phyloP scores from a whole-genome alignment of 176 grass and related monocot genomes.

The Aegilops bicornis region DNA sequence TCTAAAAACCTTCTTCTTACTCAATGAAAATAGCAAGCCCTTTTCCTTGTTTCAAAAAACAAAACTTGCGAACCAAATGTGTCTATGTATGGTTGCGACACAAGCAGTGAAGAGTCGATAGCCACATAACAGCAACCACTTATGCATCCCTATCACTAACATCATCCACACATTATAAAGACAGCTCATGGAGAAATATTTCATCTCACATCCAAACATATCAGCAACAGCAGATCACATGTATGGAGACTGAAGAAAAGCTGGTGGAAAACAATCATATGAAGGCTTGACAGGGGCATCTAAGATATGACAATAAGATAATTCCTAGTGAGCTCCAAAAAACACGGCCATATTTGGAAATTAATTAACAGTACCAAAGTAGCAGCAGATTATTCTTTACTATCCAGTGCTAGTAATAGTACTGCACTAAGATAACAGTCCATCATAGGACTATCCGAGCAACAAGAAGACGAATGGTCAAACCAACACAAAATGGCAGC shows the following conservation, averaged over 20 bases:
- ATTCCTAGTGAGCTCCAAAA: constrained; percentile 7
- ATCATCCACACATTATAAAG: not conserved
- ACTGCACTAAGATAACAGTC: constrained; percentile 20
- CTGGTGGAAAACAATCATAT: not conserved
- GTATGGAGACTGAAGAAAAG: not conserved
- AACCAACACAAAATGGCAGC: constrained; percentile 29
- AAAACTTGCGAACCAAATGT: no score
- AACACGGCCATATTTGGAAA: constrained; percentile 23
- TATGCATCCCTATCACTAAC: not conserved
- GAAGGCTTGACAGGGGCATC: constrained; percentile 4
- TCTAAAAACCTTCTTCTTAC: no score
- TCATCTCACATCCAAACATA: not conserved
- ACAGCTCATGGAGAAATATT: not conserved
- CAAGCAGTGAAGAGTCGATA: not conserved
- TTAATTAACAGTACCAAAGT: constrained; percentile 33
- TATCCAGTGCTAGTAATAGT: constrained; percentile 32
- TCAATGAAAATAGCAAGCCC: no score
- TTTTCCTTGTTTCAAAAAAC: no score
- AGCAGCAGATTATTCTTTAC: constrained; percentile 48
- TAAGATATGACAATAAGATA: constrained; percentile 21
- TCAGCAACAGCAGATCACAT: not conserved
- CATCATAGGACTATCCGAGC: constrained; percentile 25
- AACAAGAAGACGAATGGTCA: constrained; percentile 30
- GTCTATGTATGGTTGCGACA: not conserved
- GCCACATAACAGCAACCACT: not conserved